phyloP scores from a whole-genome alignment of 1,284 basidiomycete genomes.

The Melampsora occidentalis region DNA sequence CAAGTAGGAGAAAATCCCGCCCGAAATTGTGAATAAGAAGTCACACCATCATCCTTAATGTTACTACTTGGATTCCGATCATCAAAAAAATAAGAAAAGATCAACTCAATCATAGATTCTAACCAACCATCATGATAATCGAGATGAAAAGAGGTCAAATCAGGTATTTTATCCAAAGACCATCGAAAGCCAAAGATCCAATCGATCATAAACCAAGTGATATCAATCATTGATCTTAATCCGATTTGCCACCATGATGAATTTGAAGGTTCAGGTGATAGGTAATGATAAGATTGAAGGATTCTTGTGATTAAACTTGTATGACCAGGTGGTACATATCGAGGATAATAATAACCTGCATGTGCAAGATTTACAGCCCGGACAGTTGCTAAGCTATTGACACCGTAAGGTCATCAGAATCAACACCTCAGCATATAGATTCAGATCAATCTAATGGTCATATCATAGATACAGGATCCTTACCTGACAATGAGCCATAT shows the following conservation, averaged over 20 bases:
- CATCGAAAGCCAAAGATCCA: background rate
- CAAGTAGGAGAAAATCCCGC: conserved; percentile 4
- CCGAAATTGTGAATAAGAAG: too few relatives aligned
- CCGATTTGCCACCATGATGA: too few relatives aligned
- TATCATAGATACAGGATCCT: background rate
- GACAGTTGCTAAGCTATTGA: background rate
- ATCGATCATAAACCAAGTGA: conserved; percentile 1
- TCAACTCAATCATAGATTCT: background rate
- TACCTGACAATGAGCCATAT: background rate
- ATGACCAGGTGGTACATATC: background rate
- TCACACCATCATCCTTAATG: too few relatives aligned
- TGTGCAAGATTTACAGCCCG: background rate
- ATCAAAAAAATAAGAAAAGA: background rate
- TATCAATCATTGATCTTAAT: background rate
- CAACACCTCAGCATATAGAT: background rate
- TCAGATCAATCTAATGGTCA: background rate
- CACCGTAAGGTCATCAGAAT: background rate
- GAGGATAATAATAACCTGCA: background rate
- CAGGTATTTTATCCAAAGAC: background rate
- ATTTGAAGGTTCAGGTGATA: too few relatives aligned
- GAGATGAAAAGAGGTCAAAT: background rate
- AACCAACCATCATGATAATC: background rate
- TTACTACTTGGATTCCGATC: background rate
- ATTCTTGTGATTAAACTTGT: too few relatives aligned
- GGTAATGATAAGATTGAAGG: too few relatives aligned